Percentiles rank a stretch among this genome's conserved stretches.
Evolutionary conservation across 2,329 filamentous ascomycete genomes (phyloP).

Genomic region (Botrytis fabae): DNA sequence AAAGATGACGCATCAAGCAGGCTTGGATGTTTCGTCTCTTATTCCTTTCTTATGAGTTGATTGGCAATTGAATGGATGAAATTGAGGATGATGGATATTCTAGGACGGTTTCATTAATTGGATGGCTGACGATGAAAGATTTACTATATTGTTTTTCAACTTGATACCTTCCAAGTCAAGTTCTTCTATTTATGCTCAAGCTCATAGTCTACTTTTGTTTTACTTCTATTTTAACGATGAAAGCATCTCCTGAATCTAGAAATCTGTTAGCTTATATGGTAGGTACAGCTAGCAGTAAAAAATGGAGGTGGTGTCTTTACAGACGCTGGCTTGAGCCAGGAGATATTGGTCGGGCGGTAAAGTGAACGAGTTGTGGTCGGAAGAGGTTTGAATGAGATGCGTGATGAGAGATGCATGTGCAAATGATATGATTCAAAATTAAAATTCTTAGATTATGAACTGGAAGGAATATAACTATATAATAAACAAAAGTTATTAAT

Average conservation of each 20-base stretch:
- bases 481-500: background rate
- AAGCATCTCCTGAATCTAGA: background rate
- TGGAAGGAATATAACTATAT: background rate
- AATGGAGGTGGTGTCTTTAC: background rate
- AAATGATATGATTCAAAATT: background rate
- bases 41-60: background rate
- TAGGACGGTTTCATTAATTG: background rate
- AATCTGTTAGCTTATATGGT: background rate
- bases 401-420: background rate
- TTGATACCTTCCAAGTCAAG: background rate
- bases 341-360: background rate
- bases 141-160: background rate
- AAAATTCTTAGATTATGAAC: background rate
- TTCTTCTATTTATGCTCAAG: background rate
- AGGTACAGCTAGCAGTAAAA: background rate
- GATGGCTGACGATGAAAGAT: slow-evolving; percentile 5
- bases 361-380: background rate
- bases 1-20: slow-evolving; percentile 7
- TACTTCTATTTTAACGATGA: slow-evolving; percentile 5
- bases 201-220: background rate
- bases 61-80: background rate
- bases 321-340: background rate
- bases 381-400: background rate
- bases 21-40: slow-evolving; percentile 3
- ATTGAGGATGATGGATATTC: slow-evolving; percentile 3